Evolutionary conservation across 176 grass and related monocot species (phyloP), one percentile per base, ranked within the genome.

Genomic region (Aegilops bicornis): DNA sequence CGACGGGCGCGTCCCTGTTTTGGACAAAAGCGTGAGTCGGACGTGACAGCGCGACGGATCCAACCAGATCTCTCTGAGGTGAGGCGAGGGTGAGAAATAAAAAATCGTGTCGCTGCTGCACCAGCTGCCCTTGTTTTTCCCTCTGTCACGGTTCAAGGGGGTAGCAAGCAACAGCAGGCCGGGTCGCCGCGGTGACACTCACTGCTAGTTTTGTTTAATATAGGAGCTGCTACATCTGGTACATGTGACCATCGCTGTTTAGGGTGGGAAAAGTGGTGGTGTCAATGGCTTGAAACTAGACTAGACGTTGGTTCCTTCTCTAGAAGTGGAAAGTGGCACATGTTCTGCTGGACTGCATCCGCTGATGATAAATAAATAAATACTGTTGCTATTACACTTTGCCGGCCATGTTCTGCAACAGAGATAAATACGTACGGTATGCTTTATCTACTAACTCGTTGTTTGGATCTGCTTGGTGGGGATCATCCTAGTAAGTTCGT

Each of bases 1-100:
- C 24, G 65, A 69, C 8, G 23, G 74, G 7, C 17, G 37, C 11
- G 88, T 86, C 64, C 20, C 64, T 29, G 60, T 85, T 43, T 20
- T 43, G 83, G 61, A 62, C 78, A 68, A 77, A 73, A 72, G 67
- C 72, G 14, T 10, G 84, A 90, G 75, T 59, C 30, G 80, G 89
- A 90, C 89, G 75, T 80, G 85, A 87, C 80, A 90, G 58, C 84
- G 74, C 80, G 24, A 45, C 74, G 19, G 73, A 79, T 79, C 67
- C 67, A 66, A 87, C 76, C 60, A 84, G 63, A 82, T 86, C 67
- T 73, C 52, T 42, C 0, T 42, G 40, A 5, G 7, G 35, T 19
- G 58, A 29, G 22, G 10, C 1, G 50, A 54, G 54, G 19, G 7
- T 22, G 19, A 22, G 6, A 20, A 48, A 48, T 14, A 15, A 16